Conservation (phyloP, 345 rosid genomes). For the Anastatica hierochuntica region DNA sequence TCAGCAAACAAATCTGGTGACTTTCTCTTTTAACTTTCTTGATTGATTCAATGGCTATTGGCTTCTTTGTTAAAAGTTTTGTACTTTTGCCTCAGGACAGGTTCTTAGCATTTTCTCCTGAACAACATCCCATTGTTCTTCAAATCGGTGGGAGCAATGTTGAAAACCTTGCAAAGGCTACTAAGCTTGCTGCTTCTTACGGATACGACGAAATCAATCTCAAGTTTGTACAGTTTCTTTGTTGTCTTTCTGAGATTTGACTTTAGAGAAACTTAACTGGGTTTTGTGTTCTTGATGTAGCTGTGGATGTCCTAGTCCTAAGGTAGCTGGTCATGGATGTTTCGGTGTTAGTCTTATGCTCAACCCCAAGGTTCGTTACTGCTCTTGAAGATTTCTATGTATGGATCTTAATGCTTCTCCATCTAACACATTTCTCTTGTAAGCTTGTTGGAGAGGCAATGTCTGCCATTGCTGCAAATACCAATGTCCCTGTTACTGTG, state of each 20-base stretch:
- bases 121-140: slow-evolving; percentile 85
- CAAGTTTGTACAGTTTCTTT: slow-evolving; percentile 45
- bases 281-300: slow-evolving; percentile 25
- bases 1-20: slow-evolving; percentile 35
- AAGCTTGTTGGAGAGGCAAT: slow-evolving; percentile 96
- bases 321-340: slow-evolving; percentile 93
- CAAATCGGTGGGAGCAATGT: slow-evolving; percentile 93
- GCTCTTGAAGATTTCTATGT: neutral
- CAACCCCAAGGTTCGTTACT: slow-evolving; percentile 67
- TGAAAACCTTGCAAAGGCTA: slow-evolving; percentile 75
- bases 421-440: slow-evolving; percentile 10
- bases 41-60: neutral
- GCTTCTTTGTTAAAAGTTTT: neutral
- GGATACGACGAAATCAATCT: slow-evolving; percentile 91
- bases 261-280: neutral
- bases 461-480: slow-evolving; percentile 92
- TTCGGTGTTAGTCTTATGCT: slow-evolving; percentile 98
- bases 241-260: neutral
- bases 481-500: slow-evolving; percentile 85
- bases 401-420: too few species aligned
- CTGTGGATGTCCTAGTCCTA: slow-evolving; percentile 97
- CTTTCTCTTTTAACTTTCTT: neutral
- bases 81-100: slow-evolving; percentile 59
- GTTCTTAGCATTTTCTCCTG: slow-evolving; percentile 74
- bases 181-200: slow-evolving; percentile 68